Percentiles rank a stretch among this genome's conserved stretches.
Evolutionary conservation across 2,329 filamentous ascomycete species (phyloP).

Genomic region (Aureobasidium lini): DNA sequence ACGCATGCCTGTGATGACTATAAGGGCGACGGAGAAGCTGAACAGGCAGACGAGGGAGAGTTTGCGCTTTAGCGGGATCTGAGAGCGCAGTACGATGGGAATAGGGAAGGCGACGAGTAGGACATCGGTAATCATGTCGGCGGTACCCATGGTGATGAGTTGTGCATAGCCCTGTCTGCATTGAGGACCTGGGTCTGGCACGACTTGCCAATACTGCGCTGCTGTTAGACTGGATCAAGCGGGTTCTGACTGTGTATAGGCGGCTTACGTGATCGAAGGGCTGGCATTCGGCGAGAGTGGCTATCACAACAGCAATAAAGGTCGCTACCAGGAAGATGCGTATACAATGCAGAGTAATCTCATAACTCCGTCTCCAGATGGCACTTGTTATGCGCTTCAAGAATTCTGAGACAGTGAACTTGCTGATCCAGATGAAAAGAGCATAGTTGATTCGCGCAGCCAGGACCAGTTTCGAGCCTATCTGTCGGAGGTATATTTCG

Average conservation of each 20-base stretch:
- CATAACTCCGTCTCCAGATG: constrained; percentile 73
- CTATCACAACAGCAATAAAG: constrained; percentile 71
- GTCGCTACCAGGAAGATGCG: constrained; percentile 70
- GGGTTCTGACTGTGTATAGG: no score
- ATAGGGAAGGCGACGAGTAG: constrained; percentile 83
- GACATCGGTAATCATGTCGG: constrained; percentile 82
- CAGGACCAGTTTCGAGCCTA: constrained; percentile 76
- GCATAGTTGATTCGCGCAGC: constrained; percentile 79
- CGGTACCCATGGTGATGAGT: constrained; percentile 80
- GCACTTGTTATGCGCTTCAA: constrained; percentile 76
- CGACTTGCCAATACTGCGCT: constrained; percentile 46
- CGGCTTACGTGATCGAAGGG: constrained; percentile 38
- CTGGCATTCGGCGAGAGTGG: constrained; percentile 74
- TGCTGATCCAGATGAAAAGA: constrained; percentile 85
- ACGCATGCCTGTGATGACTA: constrained; percentile 72
- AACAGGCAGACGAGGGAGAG: constrained; percentile 73
- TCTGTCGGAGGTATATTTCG: constrained; percentile 55
- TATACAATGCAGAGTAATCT: constrained; percentile 62
- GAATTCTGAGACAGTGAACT: constrained; percentile 85
- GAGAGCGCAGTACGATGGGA: constrained; percentile 73
- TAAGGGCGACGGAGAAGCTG: constrained; percentile 71
- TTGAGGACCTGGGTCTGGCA: constrained; percentile 70
- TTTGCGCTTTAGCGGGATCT: constrained; percentile 71
- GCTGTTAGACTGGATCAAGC: neutral
- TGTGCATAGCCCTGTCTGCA: constrained; percentile 85